Evolutionary conservation across 2,329 filamentous ascomycete genomes (phyloP).

Genomic region (Pyrenophora tritici-repentis): DNA sequence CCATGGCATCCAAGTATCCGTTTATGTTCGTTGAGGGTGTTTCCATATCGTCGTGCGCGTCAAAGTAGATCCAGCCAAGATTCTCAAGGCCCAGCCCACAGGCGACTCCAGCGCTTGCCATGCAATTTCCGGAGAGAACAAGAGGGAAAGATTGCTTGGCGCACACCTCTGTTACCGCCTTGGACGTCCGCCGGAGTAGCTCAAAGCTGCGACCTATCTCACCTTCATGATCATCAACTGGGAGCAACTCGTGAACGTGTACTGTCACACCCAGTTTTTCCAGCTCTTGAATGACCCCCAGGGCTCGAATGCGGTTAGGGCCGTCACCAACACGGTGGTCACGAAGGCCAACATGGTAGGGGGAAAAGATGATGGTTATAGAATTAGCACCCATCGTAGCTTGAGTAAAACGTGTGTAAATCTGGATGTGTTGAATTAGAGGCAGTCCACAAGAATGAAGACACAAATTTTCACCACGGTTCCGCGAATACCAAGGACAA

Average conservation of each 20-base stretch:
- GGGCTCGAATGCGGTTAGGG: slow-evolving; percentile 38
- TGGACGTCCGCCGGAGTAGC: slow-evolving; percentile 46
- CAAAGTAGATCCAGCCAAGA: slow-evolving; percentile 50
- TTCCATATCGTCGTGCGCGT: slow-evolving; percentile 53
- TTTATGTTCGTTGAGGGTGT: slow-evolving; percentile 44
- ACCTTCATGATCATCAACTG: slow-evolving; percentile 47
- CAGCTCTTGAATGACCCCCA: slow-evolving; percentile 37
- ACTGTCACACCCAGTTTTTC: slow-evolving; percentile 1
- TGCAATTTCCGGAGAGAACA: slow-evolving; percentile 50
- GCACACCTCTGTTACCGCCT: slow-evolving; percentile 26
- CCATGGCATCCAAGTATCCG: slow-evolving; percentile 49
- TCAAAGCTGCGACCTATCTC: slow-evolving; percentile 51
- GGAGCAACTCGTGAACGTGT: neutral
- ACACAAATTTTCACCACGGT: no score
- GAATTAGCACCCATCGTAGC: neutral
- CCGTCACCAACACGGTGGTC: slow-evolving; percentile 49
- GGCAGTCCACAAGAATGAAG: no score
- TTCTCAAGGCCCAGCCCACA: slow-evolving; percentile 40
- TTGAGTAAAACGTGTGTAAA: no score
- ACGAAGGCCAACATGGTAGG: slow-evolving; percentile 49
- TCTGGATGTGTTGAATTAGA: no score
- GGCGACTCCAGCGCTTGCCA: slow-evolving; percentile 43
- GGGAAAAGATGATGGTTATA: slow-evolving; percentile 26
- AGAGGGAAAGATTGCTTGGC: slow-evolving; percentile 43
- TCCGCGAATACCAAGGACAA: no score